Conservation (phyloP, 2,329 filamentous ascomycete species). For the Calonectria montana region DNA sequence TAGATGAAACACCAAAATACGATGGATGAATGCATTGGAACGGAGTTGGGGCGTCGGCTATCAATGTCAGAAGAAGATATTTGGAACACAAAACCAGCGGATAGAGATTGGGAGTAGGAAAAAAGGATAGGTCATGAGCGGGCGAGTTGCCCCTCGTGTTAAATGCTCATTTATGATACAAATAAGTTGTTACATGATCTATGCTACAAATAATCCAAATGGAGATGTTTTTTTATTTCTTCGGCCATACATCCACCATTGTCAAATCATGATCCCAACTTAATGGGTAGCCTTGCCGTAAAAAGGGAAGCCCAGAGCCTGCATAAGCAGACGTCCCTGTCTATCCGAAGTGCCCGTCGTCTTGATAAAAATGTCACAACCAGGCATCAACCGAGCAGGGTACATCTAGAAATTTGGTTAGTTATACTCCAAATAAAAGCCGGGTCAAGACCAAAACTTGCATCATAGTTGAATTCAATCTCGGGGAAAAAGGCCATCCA, state of each 20-base stretch:
- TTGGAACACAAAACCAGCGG: not conserved
- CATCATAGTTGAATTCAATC: conserved; percentile 94
- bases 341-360: conserved; percentile 87
- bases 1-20: conserved; percentile 14
- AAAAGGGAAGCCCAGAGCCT: conserved; percentile 71
- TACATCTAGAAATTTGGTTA: conserved; percentile 59
- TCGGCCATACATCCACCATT: conserved; percentile 16
- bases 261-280: conserved; percentile 23
- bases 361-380: conserved; percentile 84
- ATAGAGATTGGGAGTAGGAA: conserved; percentile 9
- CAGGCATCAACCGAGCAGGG: conserved; percentile 80
- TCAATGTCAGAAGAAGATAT: not conserved
- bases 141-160: conserved; percentile 32
- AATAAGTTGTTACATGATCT: conserved; percentile 49
- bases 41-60: conserved; percentile 50
- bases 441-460: conserved; percentile 60
- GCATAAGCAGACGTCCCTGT: conserved; percentile 79
- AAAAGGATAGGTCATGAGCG: conserved; percentile 30
- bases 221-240: conserved; percentile 31
- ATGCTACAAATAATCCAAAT: conserved; percentile 42
- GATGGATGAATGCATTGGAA: conserved; percentile 45
- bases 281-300: conserved; percentile 74
- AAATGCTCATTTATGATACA: conserved; percentile 47
- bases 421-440: not conserved
- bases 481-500: conserved; percentile 90